These are phyloP conservation scores for Cryphonectria naterciae DNA, from an alignment of 2,329 filamentous ascomycete species.

Conservation along the genomic window DNA sequence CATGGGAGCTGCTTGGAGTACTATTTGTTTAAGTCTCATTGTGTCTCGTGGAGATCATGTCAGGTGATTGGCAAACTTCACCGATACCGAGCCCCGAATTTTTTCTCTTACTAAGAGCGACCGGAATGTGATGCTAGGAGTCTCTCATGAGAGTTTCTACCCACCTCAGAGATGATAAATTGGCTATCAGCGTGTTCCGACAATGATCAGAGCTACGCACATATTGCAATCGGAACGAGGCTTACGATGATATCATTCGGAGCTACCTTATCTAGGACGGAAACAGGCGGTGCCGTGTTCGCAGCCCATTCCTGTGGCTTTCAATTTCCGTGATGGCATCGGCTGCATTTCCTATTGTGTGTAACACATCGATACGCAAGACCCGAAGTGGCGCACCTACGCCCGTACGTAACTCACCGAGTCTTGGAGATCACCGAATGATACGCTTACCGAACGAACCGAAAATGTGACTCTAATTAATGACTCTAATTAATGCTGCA, in stretches of 20 bases:
- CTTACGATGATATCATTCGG: background rate
- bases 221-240: background rate
- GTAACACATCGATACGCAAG: background rate
- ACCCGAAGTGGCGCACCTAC: background rate
- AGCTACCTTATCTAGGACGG: background rate
- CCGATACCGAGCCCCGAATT: background rate
- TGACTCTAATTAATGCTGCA: background rate
- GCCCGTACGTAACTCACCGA: background rate
- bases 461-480: background rate
- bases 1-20: background rate
- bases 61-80: background rate
- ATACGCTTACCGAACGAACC: background rate
- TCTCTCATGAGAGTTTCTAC: background rate
- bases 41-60: background rate
- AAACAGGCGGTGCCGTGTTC: background rate
- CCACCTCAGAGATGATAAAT: background rate
- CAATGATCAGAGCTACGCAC: background rate
- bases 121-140: background rate
- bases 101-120: background rate
- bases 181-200: background rate
- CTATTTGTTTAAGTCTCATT: background rate
- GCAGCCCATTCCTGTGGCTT: background rate
- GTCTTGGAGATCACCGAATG: background rate
- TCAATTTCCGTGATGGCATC: background rate
- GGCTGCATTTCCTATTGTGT: background rate